Evolutionary conservation across 257 asterid species (phyloP).

Genomic region (Penstemon newberryi): DNA sequence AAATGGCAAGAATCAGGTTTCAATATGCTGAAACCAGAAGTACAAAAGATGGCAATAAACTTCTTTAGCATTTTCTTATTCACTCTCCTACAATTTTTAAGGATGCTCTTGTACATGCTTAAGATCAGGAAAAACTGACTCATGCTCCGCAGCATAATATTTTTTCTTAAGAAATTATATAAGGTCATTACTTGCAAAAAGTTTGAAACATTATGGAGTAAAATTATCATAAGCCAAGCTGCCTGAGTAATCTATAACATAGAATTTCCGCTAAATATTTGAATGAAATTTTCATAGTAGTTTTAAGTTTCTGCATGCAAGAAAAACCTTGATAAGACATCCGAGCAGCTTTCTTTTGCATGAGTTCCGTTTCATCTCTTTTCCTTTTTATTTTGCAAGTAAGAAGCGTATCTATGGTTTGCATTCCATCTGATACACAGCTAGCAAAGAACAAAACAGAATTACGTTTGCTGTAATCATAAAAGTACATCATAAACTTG

Average conservation of each 20-base stretch:
- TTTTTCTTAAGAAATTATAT: background rate
- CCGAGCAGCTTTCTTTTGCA: slow-evolving; percentile 44
- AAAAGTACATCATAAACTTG: slow-evolving; percentile 7
- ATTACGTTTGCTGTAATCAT: slow-evolving; percentile 15
- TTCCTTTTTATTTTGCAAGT: slow-evolving; percentile 86
- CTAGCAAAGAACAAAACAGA: slow-evolving; percentile 53
- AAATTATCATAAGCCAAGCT: background rate
- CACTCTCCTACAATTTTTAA: background rate
- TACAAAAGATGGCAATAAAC: background rate
- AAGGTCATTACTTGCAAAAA: background rate
- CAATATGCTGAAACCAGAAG: slow-evolving; percentile 15
- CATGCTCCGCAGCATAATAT: slow-evolving; percentile 4
- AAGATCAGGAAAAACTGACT: slow-evolving; percentile 1
- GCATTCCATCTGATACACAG: slow-evolving; percentile 88
- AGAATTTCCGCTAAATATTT: slow-evolving; percentile 3
- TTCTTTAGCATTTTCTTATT: background rate
- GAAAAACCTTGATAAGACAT: slow-evolving; percentile 55
- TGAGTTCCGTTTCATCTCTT: slow-evolving; percentile 55
- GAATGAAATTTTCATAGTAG: slow-evolving; percentile 2
- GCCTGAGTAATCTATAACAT: background rate
- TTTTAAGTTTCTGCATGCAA: slow-evolving; percentile 5
- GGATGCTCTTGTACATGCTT: slow-evolving; percentile 7
- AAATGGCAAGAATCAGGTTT: slow-evolving; percentile 4
- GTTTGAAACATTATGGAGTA: background rate
- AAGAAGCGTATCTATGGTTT: slow-evolving; percentile 87